Evolutionary conservation across 805 yeast species (phyloP), one percentile per base, ranked within the genome.

Genomic region (Cyberlindnera euphorbiiphila): DNA sequence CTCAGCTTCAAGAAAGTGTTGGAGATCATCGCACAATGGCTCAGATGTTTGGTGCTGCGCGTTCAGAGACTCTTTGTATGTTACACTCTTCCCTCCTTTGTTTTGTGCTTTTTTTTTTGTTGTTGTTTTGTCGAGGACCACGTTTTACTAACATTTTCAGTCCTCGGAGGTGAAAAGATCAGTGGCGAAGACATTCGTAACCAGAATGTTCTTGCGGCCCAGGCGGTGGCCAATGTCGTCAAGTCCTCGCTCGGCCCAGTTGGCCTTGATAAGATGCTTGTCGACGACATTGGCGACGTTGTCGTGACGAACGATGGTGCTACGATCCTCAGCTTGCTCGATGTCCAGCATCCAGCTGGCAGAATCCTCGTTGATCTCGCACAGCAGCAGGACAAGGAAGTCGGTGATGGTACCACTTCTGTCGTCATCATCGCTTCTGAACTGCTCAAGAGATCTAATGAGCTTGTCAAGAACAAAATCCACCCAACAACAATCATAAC

Each of bases 221-320:
- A 89, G 61, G 98, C 98, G 15, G 98, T 93, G 17, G 98, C 98
- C 29, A 98, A 93, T 62, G 74, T 93, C 41, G 98, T 91, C 31
- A 91, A 91, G 62, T 81, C 96, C 11, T 89, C 98, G 2, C 69
- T 93, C 40, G 99, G 99, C 5, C 99, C 99, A 8, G 98, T 93
- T 24, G 99, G 99, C 19, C 72, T 93, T 36, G 99, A 93, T 67
- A 93, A 93, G 68, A 93, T 93, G 96, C 73, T 93, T 32, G 99
- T 93, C 26, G 99, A 93, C 64, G 98, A 93, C 57, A 94, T 93
- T 64, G 98, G 98, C 47, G 98, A 94, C 65, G 97, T 93, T 31
- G 89, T 96, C 6, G 97, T 93, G 34, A 93, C 99, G 31, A 93
- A 93, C 64, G 99, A 93, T 64, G 99, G 99, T 49, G 98, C 99